Base-by-base conservation (phyloP, 2,329 filamentous ascomycete genomes). In the Trichoderma pleuroti region DNA sequence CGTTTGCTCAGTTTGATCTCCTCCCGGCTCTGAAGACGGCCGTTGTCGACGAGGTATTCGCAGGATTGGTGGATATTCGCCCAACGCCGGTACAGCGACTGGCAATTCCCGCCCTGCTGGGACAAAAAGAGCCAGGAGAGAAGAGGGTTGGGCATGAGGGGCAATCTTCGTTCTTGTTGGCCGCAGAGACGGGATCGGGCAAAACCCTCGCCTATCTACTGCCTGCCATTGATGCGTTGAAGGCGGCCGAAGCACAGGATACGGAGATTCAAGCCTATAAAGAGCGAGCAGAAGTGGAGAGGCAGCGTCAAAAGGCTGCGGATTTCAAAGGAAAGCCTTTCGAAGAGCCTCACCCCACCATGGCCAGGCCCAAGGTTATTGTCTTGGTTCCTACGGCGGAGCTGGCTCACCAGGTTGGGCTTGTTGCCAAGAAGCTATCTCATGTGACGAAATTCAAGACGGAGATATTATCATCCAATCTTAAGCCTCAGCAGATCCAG, bases 101-200 rank as follows among this genome's bases (percentile, higher is more conserved):
- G 67, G 94, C 94, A 1, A 95, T 99, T 70, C 95, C 96, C 0
- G 89, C 89, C 0, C 83, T 99, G 10, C 83, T 97, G 60, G 88
- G 90, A 16, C 84, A 89, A 76, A 78, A 84, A 28, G 72, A 73
- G 8, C 72, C 75, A 5, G 74, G 75, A 21, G 73, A 75, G 57
- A 62, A 71, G n/a, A 79, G 77, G 66, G 72, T 64, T 2, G 69
- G 76, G 70, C 86, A 77, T 74, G 81, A 82, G 72, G 87, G 84
- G 82, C 72, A 74, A 64, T 72, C 75, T 52, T 81, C 81, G 1
- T 98, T 93, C 77, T 86, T 99, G 14, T 85, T 99, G 63, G 96
- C 96, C 5, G 96, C 96, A 12, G 96, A 99, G 84, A 99, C 96
- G 0, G 96, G 96, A 14, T 98, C 96, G 0, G 96, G 96, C 72